Conservation (phyloP, 805 yeast genomes). For the Myxozyma sirexii region DNA sequence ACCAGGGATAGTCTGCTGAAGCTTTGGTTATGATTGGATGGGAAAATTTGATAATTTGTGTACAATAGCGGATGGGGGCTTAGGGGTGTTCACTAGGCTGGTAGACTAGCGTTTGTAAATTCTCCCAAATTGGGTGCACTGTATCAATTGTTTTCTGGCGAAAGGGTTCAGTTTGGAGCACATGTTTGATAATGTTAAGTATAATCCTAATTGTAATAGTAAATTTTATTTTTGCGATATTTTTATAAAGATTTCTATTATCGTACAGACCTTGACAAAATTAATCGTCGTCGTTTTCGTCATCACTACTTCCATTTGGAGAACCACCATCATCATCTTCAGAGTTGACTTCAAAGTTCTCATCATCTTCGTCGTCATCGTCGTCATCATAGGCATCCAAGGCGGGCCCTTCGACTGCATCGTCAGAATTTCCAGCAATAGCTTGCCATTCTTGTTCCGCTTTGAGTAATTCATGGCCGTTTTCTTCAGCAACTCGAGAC, state of each 20-base stretch:
- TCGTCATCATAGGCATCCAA: conserved; percentile 7
- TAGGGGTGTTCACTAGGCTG: no score
- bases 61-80: no score
- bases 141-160: no score
- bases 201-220: conserved; percentile 9
- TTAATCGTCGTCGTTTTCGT: conserved; percentile 10
- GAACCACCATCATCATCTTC: conserved; percentile 33
- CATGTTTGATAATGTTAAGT: no score
- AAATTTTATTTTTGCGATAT: not conserved
- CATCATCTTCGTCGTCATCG: conserved; percentile 33
- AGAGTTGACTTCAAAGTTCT: conserved; percentile 25
- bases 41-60: not conserved
- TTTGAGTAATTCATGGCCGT: conserved; percentile 23
- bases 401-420: not conserved
- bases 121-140: no score
- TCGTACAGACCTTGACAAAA: not conserved
- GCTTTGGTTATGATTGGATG: not conserved
- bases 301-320: conserved; percentile 18
- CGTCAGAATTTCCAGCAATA: not conserved
- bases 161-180: no score
- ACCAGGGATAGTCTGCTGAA: conserved; percentile 3
- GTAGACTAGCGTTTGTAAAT: no score
- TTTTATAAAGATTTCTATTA: not conserved
- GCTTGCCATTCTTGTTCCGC: conserved; percentile 23
- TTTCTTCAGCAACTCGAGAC: conserved; percentile 28